Conservation (phyloP, 495 filamentous ascomycete species). For the Venustampulla echinocandica region DNA sequence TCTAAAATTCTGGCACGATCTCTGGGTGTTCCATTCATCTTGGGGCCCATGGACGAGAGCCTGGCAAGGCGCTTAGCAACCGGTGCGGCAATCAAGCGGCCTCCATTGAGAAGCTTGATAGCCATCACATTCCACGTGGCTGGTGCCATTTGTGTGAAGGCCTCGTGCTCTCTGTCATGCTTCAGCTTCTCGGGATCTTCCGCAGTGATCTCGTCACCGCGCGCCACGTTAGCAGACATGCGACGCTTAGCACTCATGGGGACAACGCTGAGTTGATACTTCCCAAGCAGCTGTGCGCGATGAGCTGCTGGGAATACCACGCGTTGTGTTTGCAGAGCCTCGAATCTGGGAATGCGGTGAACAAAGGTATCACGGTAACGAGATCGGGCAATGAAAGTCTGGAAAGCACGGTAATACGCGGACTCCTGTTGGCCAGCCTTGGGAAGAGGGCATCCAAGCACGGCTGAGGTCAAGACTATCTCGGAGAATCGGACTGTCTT, state of each 20-base stretch:
- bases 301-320: constrained; percentile 55
- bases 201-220: constrained; percentile 43
- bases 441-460: constrained; percentile 36
- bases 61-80: constrained; percentile 51
- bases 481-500: constrained; percentile 73
- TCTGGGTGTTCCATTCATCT: constrained; percentile 30
- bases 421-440: constrained; percentile 53
- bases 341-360: constrained; percentile 75
- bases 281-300: constrained; percentile 65
- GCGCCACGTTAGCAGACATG: constrained; percentile 49
- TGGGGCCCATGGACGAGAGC: constrained; percentile 37
- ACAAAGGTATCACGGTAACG: constrained; percentile 66
- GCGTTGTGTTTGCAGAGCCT: constrained; percentile 78
- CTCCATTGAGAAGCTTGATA: constrained; percentile 66
- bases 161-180: constrained; percentile 71
- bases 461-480: constrained; percentile 31
- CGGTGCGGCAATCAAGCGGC: constrained; percentile 69
- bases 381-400: constrained; percentile 51
- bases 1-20: constrained; percentile 68
- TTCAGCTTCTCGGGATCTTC: constrained; percentile 53
- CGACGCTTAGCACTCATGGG: constrained; percentile 48
- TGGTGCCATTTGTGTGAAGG: constrained; percentile 62
- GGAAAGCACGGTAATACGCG: constrained; percentile 88
- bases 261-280: constrained; percentile 56
- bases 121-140: constrained; percentile 77